Evolutionary conservation across 768 basidiomycete genomes (phyloP), one percentile per base, ranked within the genome.

Genomic region (Mycena maculata): DNA sequence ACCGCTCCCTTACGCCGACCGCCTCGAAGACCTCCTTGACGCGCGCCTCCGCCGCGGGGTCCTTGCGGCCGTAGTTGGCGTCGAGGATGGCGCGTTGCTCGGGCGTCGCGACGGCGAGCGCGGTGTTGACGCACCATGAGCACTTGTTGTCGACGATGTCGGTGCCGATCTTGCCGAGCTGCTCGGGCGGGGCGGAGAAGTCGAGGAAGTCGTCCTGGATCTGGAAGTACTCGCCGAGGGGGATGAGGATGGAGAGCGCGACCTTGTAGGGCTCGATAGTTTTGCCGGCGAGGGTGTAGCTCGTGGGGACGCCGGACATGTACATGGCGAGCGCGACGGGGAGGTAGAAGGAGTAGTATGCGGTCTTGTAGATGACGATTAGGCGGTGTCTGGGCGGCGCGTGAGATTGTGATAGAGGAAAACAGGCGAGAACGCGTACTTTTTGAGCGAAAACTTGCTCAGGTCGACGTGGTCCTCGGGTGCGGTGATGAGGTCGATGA

Each of bases 91-190:
- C 76, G 38, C 87, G 85, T 76, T 92, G 90, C n/a, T 74, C 84
- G 0, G 87, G 81, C 5, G 80, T 83, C 2, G 85, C 88, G 44
- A 83, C 76, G 20, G 80, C 77, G 63, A 99, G 84, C 30, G 95
- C 98, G 23, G 88, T 90, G 81, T 98, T 98, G 78, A 99, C 85
- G 72, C 91, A 91, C 98, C 97, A 99, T 20, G 92, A 92, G 80
- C 97, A 99, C 82, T 99, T 99, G 88, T 98, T 98, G 80, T 99
- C 97, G 64, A 98, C 78, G 74, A 99, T 99, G 78, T 99, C 98
- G 18, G 97, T 99, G 23, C 97, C 98, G 65, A 99, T 90, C 82
- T 99, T 99, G 50, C 97, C 97, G 56, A 98, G 92, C 72, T 92
- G 86, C 79, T 96, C 95, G 0, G 95, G 94, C 10, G 93, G 87